These are phyloP conservation scores for Yarrowia sp. DNA, from an alignment of 805 yeast genomes.

Conservation along the genomic window DNA sequence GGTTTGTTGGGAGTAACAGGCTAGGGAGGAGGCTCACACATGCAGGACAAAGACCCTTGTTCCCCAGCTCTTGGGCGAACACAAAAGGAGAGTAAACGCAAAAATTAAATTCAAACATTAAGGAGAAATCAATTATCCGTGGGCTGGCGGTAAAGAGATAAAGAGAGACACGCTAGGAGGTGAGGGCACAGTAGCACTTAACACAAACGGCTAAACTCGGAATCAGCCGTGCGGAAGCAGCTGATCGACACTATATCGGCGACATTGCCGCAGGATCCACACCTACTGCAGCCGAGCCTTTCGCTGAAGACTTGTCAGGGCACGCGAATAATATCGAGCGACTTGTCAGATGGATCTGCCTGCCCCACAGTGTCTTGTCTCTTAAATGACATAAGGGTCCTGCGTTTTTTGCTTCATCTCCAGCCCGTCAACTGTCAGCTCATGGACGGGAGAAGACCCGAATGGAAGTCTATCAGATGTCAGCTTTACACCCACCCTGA, in stretches of 20 bases:
- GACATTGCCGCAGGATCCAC: slow-evolving; percentile 6
- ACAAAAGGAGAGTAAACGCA: not conserved
- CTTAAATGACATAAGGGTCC: not conserved
- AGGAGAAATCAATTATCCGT: not conserved
- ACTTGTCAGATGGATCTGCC: slow-evolving; percentile 1
- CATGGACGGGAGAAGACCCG: slow-evolving; percentile 1
- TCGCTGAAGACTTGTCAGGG: not conserved
- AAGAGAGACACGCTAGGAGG: not conserved
- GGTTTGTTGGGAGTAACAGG: no score
- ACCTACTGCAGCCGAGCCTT: not conserved
- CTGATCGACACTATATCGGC: not conserved
- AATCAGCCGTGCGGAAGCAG: slow-evolving; percentile 3
- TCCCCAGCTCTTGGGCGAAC: not conserved
- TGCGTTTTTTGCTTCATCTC: not conserved
- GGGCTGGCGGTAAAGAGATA: slow-evolving; percentile 2
- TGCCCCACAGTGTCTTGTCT: slow-evolving; percentile 3
- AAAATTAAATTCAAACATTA: not conserved
- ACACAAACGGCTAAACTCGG: slow-evolving; percentile 2
- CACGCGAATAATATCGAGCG: not conserved
- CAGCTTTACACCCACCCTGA: not conserved
- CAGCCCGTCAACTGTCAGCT: slow-evolving; percentile 4
- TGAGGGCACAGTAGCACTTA: not conserved
- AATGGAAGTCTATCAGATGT: not conserved
- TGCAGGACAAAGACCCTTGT: not conserved
- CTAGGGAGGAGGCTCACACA: no score